Evolutionary conservation across 768 basidiomycete genomes (phyloP), one percentile per base, ranked within the genome.

Genomic region (Podaxis mareebaensis): DNA sequence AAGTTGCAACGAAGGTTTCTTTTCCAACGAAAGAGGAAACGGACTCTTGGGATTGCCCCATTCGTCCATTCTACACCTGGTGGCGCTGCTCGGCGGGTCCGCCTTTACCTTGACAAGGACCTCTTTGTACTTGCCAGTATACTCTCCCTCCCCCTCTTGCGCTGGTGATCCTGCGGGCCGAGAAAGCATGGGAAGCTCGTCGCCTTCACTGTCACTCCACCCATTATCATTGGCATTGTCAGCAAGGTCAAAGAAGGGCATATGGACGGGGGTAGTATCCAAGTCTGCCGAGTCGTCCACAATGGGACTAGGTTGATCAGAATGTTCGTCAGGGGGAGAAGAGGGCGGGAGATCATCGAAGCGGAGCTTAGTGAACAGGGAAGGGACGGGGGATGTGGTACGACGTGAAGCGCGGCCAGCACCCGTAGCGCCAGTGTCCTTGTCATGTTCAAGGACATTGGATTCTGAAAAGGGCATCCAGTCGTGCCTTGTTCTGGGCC

Each of bases 1-100:
- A 28, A 42, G 58, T n/a, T 30, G 40, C 6, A 28, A 36, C 17
- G 20, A 40, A n/a, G 48, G 38, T 46, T 66, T 66, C 39, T 66
- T 71, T 51, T 65, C 60, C 20, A 61, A 39, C 0, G 39, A 44
- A 60, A 44, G 38, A 66, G 87, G 90, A 71, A 83, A 89, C 0
- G 90, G 90, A 58, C 89, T 91, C 48, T 86, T 80, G 0, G 90
- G 90, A 11, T 86, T 78, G 2, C 90, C 89, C 89, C 90, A 90
- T 20, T 77, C 73, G 28, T 85, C 82, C 73, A 79, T 81, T 40
- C 83, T 77, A 5, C 68, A 75, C 36, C 76, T 73, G 20, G 85
- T 86, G 13, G 75, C 77, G 66, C 83, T 86, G 55, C 85, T 85
- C 3, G 88, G 86, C 0, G 89, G 88, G 65, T 88, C 90, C 17